A percentile compares a stretch with the other conserved stretches of the same genome.
Evolutionary conservation across 805 yeast species (phyloP).

Genomic region (Nakazawaea ambrosiae): DNA sequence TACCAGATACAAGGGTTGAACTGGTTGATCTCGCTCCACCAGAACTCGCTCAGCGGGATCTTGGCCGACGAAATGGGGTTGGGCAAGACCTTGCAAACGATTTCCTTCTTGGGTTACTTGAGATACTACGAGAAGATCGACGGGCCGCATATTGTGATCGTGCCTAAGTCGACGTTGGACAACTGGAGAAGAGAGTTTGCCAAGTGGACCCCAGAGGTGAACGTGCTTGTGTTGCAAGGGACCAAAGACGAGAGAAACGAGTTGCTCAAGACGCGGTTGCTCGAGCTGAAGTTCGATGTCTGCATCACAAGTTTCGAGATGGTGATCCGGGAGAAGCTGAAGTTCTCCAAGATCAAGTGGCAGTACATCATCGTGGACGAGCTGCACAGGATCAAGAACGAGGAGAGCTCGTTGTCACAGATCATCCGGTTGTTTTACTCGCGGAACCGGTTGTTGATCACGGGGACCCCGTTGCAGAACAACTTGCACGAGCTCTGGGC

Average conservation of each 20-base stretch:
- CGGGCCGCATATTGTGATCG: slow-evolving; percentile 89
- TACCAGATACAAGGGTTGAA: slow-evolving; percentile 93
- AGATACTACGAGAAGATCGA: slow-evolving; percentile 70
- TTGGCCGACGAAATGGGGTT: slow-evolving; percentile 98
- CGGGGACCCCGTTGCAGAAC: slow-evolving; percentile 95
- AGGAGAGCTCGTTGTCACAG: slow-evolving; percentile 86
- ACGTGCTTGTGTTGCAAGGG: slow-evolving; percentile 81
- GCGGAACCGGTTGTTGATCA: slow-evolving; percentile 74
- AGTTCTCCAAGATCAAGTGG: slow-evolving; percentile 81
- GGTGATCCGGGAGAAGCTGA: slow-evolving; percentile 82
- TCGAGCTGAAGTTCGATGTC: slow-evolving; percentile 81
- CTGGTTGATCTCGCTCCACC: slow-evolving; percentile 87
- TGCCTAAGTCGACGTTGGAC: slow-evolving; percentile 92
- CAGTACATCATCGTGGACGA: slow-evolving; percentile 91
- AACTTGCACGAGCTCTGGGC: slow-evolving; percentile 97
- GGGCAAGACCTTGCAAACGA: slow-evolving; percentile 93
- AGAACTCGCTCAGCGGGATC: slow-evolving; percentile 85
- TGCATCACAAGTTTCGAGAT: slow-evolving; percentile 88
- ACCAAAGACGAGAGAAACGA: slow-evolving; percentile 71
- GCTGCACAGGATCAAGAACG: slow-evolving; percentile 95
- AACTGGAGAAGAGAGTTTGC: slow-evolving; percentile 95
- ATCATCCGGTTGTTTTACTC: slow-evolving; percentile 87
- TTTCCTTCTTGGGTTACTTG: slow-evolving; percentile 77
- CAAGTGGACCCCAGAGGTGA: slow-evolving; percentile 94
- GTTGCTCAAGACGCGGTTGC: slow-evolving; percentile 49